These are phyloP conservation scores for Rhodomyrtus tomentosa DNA, from an alignment of 345 rosid genomes.

Conservation along the genomic window DNA sequence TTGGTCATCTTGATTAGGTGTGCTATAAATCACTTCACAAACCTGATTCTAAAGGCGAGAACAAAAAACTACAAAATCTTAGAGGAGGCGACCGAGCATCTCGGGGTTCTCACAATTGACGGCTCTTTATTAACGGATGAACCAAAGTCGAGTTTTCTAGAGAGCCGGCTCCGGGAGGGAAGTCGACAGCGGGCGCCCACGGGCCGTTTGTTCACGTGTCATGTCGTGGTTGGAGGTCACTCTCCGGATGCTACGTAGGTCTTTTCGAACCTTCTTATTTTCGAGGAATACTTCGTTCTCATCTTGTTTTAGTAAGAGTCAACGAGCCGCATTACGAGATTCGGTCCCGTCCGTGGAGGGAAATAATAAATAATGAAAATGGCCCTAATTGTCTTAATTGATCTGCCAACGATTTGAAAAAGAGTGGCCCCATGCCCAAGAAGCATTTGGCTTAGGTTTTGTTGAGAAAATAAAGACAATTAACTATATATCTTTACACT, in stretches of 20 bases:
- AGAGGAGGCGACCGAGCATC: neutral
- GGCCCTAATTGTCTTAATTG: too few relatives aligned
- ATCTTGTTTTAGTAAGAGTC: neutral
- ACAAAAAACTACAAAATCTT: neutral
- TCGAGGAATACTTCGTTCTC: neutral
- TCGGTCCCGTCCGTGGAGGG: too few relatives aligned
- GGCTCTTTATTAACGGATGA: neutral
- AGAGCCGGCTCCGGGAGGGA: conserved; percentile 2
- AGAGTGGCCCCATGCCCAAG: too few relatives aligned
- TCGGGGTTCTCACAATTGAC: neutral
- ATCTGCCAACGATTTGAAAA: too few relatives aligned
- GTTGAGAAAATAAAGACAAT: too few relatives aligned
- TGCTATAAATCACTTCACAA: too few relatives aligned
- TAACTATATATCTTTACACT: too few relatives aligned
- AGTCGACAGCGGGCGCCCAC: conserved; percentile 11
- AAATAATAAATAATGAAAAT: too few relatives aligned
- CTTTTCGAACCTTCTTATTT: neutral
- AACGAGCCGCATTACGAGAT: neutral
- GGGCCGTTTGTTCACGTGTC: conserved; percentile 6
- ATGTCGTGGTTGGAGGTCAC: conserved; percentile 4
- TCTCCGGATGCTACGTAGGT: too few relatives aligned
- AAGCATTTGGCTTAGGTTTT: too few relatives aligned
- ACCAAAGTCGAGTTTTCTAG: neutral
- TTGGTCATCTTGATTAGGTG: too few relatives aligned
- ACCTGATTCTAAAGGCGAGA: too few relatives aligned